phyloP scores from a whole-genome alignment of 257 asterid species.

The Nyctanthes arbortristis region DNA sequence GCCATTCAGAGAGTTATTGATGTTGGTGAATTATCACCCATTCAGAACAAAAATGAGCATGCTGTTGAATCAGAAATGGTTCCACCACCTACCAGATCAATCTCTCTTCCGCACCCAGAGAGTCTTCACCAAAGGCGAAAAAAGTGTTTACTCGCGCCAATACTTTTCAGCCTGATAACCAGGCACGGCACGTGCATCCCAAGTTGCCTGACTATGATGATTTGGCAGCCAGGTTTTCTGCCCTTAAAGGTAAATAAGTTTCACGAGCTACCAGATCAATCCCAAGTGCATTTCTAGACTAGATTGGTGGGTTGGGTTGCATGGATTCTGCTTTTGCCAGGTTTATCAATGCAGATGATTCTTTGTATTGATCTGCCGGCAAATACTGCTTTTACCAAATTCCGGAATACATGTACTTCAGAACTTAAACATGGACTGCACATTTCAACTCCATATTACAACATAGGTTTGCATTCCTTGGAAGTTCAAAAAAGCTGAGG shows the following conservation, averaged over 20 bases:
- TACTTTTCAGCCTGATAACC: slow-evolving; percentile 75
- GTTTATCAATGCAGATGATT: not conserved
- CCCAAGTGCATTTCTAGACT: not conserved
- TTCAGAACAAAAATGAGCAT: slow-evolving; percentile 30
- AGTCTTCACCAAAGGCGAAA: slow-evolving; percentile 36
- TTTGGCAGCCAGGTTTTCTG: slow-evolving; percentile 87
- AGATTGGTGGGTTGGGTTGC: not conserved
- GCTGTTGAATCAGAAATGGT: slow-evolving; percentile 32
- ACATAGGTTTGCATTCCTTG: not conserved
- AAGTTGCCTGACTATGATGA: slow-evolving; percentile 93
- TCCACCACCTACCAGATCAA: slow-evolving; percentile 58
- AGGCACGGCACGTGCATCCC: slow-evolving; percentile 88
- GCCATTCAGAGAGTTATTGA: slow-evolving; percentile 22
- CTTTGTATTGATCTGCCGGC: not conserved
- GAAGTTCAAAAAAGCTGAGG: not conserved
- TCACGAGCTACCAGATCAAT: no score
- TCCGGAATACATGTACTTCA: not conserved
- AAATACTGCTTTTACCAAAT: not conserved
- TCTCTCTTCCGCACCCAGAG: slow-evolving; percentile 68
- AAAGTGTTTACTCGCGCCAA: slow-evolving; percentile 63
- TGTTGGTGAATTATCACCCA: slow-evolving; percentile 45
- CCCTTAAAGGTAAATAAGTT: slow-evolving; percentile 62
- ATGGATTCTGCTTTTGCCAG: not conserved
- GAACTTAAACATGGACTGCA: not conserved
- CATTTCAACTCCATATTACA: not conserved